Evolutionary conservation across 1,284 basidiomycete species (phyloP), one percentile per base, ranked within the genome.

Genomic region (Albatrellus sp.): DNA sequence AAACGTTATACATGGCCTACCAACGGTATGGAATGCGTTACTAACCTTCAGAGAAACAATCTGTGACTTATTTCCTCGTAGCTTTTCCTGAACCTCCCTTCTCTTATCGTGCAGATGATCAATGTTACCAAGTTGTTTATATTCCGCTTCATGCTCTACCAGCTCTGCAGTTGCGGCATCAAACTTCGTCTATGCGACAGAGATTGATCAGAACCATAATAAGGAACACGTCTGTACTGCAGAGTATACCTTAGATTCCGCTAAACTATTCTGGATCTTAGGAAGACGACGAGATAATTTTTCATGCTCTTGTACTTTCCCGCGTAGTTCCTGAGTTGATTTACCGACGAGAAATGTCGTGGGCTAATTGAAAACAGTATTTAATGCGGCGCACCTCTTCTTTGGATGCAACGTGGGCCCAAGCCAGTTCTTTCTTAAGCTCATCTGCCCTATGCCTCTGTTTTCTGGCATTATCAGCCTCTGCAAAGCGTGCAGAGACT

Each of bases 351-450:
- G 24, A 30, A 40, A 20, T 5, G 13, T 35, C 13, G 10, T n/a
- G 16, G 34, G 34, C 34, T 16, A 38, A 14, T 16, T 16, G 16
- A 12, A 13, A 17, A 43, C 39, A 19, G n/a, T 32, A 31, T 11
- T 6, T 12, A 13, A n/a, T 8, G 36, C 19, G n/a, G 49, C 52
- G 11, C 24, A 70, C 88, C 37, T 67, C 61, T 56, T 88, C 72
- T 56, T 90, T 91, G 11, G 67, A 67, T 2, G 70, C 70, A 11
- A 98, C 90, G 55, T 89, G 86, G 7, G 88, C 75, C 94, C 94
- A 98, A 0, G 89, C 90, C 9, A 90, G 63, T 60, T 93, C 86
- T 51, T 79, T 78, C 66, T 87, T 84, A 42, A 92, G 65, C 14
- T 77, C 73, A 34, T 80, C 74, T 5, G 75, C 70, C 57, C 77